Evolutionary conservation across 352 stramenopile species (phyloP).

Genomic region (Globisporangium lucens): DNA sequence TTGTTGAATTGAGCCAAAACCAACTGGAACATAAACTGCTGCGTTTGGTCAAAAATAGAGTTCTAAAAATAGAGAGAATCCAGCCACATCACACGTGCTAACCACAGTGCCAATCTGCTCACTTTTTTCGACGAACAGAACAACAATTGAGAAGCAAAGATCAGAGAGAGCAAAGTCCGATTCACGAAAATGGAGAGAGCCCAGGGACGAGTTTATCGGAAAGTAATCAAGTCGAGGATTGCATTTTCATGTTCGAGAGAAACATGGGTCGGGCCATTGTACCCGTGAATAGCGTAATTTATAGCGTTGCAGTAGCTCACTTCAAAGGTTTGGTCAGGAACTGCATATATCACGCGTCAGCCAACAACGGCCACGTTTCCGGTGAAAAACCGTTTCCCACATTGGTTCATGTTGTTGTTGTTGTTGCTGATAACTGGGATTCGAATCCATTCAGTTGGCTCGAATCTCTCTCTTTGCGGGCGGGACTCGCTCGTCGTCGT

Average conservation of each 20-base stretch:
- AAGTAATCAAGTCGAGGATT: neutral
- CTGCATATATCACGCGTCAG: neutral
- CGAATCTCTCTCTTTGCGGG: neutral
- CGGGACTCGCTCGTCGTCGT: neutral
- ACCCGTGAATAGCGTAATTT: neutral
- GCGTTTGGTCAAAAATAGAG: neutral
- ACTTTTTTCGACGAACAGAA: neutral
- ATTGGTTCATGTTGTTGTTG: neutral
- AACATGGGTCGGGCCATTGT: neutral
- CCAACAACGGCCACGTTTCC: neutral
- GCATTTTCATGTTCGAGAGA: neutral
- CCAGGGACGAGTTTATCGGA: neutral
- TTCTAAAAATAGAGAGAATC: neutral
- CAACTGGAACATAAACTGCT: neutral
- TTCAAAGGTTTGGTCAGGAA: neutral
- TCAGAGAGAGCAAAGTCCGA: neutral
- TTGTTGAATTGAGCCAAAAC: conserved; percentile 1
- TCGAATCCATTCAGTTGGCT: neutral
- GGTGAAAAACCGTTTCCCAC: neutral
- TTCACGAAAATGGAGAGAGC: neutral
- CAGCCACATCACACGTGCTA: neutral
- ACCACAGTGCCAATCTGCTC: neutral
- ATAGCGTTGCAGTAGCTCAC: neutral
- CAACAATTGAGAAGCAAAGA: neutral
- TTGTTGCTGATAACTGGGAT: neutral